Evolutionary conservation across 176 grass and related monocot species (phyloP).

Genomic region (Oryza meyeriana): DNA sequence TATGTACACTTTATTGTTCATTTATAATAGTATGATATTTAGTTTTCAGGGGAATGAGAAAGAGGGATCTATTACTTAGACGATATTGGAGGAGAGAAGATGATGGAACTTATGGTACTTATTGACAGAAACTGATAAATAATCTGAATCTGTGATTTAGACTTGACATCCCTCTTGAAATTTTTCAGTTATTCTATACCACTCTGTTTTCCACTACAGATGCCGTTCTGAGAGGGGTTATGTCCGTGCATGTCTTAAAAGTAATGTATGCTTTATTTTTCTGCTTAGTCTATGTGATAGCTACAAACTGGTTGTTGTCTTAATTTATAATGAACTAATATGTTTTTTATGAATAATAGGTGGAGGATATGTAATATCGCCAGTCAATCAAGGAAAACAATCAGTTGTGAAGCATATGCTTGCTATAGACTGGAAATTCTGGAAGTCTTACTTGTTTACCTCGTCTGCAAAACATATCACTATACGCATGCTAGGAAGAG

Average conservation of each 20-base stretch:
- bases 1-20: slow-evolving; percentile 17
- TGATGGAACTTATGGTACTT: slow-evolving; percentile 94
- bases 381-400: slow-evolving; percentile 82
- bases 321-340: slow-evolving; percentile 24
- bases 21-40: slow-evolving; percentile 49
- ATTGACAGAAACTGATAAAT: slow-evolving; percentile 27
- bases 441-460: slow-evolving; percentile 80
- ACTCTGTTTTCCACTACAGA: slow-evolving; percentile 92
- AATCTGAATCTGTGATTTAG: slow-evolving; percentile 7
- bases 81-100: slow-evolving; percentile 99
- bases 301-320: not conserved
- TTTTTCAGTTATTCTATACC: slow-evolving; percentile 90
- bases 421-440: slow-evolving; percentile 99
- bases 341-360: slow-evolving; percentile 47
- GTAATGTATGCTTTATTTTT: slow-evolving; percentile 87
- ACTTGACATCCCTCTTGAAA: slow-evolving; percentile 47
- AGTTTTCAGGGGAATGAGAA: slow-evolving; percentile 94
- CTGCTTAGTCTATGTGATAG: slow-evolving; percentile 15
- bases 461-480: slow-evolving; percentile 81
- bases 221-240: slow-evolving; percentile 71
- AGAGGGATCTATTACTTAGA: slow-evolving; percentile 88
- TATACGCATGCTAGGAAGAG: slow-evolving; percentile 76
- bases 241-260: slow-evolving; percentile 96
- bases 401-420: slow-evolving; percentile 99
- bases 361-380: slow-evolving; percentile 96